Evolutionary conservation across 108 stramenopile genomes (phyloP), one percentile per base, ranked within the genome.

Genomic region (Cylindrotheca closterium): DNA sequence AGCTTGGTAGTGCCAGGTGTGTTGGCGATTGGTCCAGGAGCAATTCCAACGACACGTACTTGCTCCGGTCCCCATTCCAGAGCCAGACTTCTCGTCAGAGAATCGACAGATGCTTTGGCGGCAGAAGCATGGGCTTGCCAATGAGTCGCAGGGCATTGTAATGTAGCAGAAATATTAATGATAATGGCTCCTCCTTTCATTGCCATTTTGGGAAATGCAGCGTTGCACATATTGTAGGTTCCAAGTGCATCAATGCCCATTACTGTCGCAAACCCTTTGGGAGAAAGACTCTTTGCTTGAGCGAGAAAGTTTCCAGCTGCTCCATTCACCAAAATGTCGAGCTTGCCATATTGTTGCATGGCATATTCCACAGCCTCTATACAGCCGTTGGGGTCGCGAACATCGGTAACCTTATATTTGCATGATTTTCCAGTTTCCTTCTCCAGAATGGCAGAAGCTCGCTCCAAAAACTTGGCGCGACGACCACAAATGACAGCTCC

Each of bases 1-100:
- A 97, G 68, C 74, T 96, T 97, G 22, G 94, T 86, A 60, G 93
- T 97, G 25, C 96, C 96, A 8, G 95, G 95, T 12, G 95, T 97
- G 74, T 95, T 66, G 1, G 72, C 91, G 57, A 96, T 96, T 15
- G 96, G 92, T 22, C 96, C 96, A 10, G 96, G 96, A 27, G 96
- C 96, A 47, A 97, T 92, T 3, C 93, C 95, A 55, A 87, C 90
- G 4, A 97, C 95, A 60, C 96, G 64, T 49, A 97, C 88, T 22
- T 79, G 70, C 74, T 95, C 76, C 19, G 59, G 56, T 0, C 96
- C 96, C 96, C 96, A 97, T 73, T 97, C 96, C 48, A 97, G 65
- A 15, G 93, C 95, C 37, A 97, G 73, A 63, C 79, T 91, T 54
- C 94, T 79, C 2, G 96, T 97, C 45, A 97, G 57, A 8, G 86